Evolutionary conservation across 1,139 yeast genomes (phyloP).

Genomic region (Debaryomyces sp.): DNA sequence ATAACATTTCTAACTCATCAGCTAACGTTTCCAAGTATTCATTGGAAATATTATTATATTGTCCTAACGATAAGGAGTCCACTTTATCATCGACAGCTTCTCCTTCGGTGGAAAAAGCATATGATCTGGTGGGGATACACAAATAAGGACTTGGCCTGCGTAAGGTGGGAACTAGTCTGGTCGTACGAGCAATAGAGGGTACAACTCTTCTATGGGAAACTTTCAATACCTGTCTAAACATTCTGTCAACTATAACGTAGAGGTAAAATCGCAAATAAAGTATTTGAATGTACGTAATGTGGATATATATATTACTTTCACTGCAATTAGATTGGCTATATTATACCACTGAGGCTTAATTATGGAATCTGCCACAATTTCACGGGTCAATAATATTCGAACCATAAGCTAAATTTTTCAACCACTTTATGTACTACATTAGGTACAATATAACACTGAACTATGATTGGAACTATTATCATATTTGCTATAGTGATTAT

Average conservation of each 20-base stretch:
- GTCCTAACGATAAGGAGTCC: constrained; percentile 43
- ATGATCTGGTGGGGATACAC: constrained; percentile 14
- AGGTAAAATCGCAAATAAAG: background rate
- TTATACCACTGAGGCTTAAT: background rate
- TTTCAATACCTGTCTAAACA: constrained; percentile 2
- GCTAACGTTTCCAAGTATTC: constrained; percentile 64
- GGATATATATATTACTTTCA: background rate
- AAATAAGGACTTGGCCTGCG: background rate
- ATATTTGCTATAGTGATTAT: constrained; percentile 31
- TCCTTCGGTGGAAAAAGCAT: constrained; percentile 50
- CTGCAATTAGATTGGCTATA: background rate
- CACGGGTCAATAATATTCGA: background rate
- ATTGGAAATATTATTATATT: constrained; percentile 63
- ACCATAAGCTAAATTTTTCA: background rate
- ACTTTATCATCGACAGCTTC: constrained; percentile 53
- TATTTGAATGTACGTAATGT: background rate
- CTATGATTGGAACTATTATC: constrained; percentile 15
- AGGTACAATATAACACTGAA: background rate
- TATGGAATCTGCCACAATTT: background rate
- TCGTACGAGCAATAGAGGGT: background rate
- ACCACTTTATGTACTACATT: background rate
- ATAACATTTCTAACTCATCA: constrained; percentile 63
- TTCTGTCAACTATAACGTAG: background rate
- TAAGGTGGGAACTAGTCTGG: background rate
- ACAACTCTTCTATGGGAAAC: constrained; percentile 2